phyloP scores from a whole-genome alignment of 805 yeast species.

The Cyberlindnera sargentensis region DNA sequence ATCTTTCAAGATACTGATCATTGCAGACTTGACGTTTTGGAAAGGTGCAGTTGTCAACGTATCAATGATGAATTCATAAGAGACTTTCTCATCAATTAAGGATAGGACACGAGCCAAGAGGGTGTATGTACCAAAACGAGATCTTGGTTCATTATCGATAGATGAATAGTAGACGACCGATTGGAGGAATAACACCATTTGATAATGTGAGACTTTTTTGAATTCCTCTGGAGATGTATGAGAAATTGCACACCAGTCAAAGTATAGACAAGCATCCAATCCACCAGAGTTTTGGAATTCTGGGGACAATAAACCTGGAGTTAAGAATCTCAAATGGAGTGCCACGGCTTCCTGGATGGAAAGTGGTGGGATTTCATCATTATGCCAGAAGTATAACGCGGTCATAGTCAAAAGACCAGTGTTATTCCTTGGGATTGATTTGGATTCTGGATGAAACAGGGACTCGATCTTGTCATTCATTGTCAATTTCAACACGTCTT shows the following conservation, averaged over 20 bases:
- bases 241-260: slow-evolving; percentile 31
- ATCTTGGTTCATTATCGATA: slow-evolving; percentile 29
- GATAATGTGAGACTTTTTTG: slow-evolving; percentile 24
- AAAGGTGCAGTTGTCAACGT: slow-evolving; percentile 62
- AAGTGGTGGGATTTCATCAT: slow-evolving; percentile 9
- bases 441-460: slow-evolving; percentile 23
- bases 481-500: slow-evolving; percentile 20
- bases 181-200: slow-evolving; percentile 34
- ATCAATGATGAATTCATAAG: slow-evolving; percentile 58
- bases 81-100: slow-evolving; percentile 43
- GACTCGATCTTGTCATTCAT: slow-evolving; percentile 28
- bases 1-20: slow-evolving; percentile 65
- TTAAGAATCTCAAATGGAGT: slow-evolving; percentile 32
- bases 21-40: slow-evolving; percentile 49
- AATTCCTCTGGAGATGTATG: slow-evolving; percentile 17
- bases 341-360: slow-evolving; percentile 29
- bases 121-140: slow-evolving; percentile 44
- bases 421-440: slow-evolving; percentile 25
- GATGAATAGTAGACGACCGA: slow-evolving; percentile 33
- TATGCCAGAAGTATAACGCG: slow-evolving; percentile 19
- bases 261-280: slow-evolving; percentile 26
- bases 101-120: slow-evolving; percentile 59
- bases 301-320: slow-evolving; percentile 31
- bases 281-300: slow-evolving; percentile 18
- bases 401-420: slow-evolving; percentile 27